Base-by-base conservation (phyloP, 805 yeast species). In the Wickerhamiella spandovensis region DNA sequence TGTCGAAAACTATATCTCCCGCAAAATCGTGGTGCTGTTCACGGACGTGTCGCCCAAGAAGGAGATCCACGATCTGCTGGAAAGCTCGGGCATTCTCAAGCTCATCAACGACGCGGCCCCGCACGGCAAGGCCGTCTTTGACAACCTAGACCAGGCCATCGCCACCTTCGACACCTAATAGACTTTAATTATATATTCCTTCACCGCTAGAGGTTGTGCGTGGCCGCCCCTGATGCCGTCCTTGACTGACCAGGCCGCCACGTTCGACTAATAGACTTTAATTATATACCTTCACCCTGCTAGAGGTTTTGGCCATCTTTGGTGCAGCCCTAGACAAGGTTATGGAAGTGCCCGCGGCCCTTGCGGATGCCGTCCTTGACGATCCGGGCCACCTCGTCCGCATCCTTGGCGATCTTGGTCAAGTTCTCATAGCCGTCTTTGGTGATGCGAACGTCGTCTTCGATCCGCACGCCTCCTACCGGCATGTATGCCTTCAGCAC, bases 391-490 rank as follows among this genome's bases (percentile, higher is more conserved):
- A 90, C 82, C 65, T 88, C 95, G 3, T 73, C 75, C 1, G 97
- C 88, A 63, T 92, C 95, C 51, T 83, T 81, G 1, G 97, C 86
- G 49, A 90, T 79, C 24, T 76, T 74, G 1, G 96, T 90, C 49
- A 90, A 69, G 58, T 85, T 84, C 61, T 88, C 95, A 61, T 67
- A 78, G 0, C 97, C 97, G 49, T 68, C 69, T 46, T 73, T 72
- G 1, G 95, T 85, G 28, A 90, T 82, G 44, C 86, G 68, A 42
- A 92, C 75, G 62, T 90, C 97, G 63, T 90, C 98, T 67, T 90
- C 98, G 51, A 90, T 87, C 66, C 98, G 78, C 5, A 90, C 96
- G 44, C 98, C 98, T n/a, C 98, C 98, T 51, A 92, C 78, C 57
- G 82, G 77, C 82, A 83, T 77, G 66, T 88, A 90, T 60, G 77